A percentile compares a stretch with the other conserved stretches of the same genome.
Evolutionary conservation across 163 green algal species (phyloP).

Genomic region (Scenedesmus sp.): DNA sequence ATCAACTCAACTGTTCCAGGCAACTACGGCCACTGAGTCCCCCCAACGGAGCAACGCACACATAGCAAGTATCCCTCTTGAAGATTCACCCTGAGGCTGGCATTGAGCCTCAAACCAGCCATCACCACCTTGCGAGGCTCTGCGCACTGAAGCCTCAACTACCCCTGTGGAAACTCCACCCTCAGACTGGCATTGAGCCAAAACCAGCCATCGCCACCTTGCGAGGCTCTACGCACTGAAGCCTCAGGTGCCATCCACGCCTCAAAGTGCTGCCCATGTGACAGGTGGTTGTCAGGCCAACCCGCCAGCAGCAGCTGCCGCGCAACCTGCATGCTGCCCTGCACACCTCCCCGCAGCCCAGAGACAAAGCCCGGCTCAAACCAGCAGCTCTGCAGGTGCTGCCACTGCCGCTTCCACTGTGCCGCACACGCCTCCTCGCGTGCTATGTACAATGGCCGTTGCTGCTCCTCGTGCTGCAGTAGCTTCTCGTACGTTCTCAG

Average conservation of each 20-base stretch:
- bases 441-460: constrained; percentile 5
- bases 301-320: neutral
- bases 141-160: neutral
- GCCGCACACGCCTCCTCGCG: neutral
- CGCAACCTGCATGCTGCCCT: neutral
- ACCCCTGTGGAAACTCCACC: neutral
- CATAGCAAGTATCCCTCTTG: too few species aligned
- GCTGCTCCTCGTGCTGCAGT: neutral
- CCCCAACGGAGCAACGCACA: neutral
- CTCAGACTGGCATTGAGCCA: neutral
- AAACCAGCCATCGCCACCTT: neutral
- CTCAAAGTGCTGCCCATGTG: constrained; percentile 19
- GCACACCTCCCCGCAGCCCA: neutral
- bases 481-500: neutral
- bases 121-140: neutral
- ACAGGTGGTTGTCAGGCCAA: neutral
- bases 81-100: too few species aligned
- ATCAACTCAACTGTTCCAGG: neutral
- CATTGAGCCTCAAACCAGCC: too few species aligned
- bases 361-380: neutral
- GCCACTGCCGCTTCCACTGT: neutral
- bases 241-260: neutral
- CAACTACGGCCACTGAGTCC: neutral
- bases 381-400: constrained; percentile 7
- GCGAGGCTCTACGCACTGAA: neutral